phyloP scores from a whole-genome alignment of 208 protist species.

The Trichomonas gallinae region DNA sequence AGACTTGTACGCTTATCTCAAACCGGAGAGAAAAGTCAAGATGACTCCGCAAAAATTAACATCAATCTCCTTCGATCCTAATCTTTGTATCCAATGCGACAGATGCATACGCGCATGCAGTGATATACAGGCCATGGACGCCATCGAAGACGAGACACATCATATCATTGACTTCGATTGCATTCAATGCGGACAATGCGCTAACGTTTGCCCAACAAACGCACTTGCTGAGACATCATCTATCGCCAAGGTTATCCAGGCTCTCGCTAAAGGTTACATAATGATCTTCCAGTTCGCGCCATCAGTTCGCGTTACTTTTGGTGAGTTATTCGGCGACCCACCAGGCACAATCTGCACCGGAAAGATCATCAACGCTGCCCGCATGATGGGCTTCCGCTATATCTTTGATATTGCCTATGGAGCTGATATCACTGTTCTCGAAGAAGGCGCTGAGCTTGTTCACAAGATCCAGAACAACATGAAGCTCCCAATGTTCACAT shows the following conservation, averaged over 20 bases:
- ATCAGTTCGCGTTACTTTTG: constrained; percentile 34
- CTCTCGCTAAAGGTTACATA: constrained; percentile 25
- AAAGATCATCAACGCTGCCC: constrained; percentile 32
- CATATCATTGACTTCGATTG: constrained; percentile 32
- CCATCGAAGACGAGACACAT: neutral
- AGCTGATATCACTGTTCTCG: constrained; percentile 44
- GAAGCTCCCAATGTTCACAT: constrained; percentile 43
- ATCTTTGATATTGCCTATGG: constrained; percentile 45
- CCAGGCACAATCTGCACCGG: constrained; percentile 31
- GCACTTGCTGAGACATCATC: constrained; percentile 33
- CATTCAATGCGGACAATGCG: constrained; percentile 49
- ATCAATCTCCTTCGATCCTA: neutral
- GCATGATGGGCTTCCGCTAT: constrained; percentile 40
- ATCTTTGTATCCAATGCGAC: neutral
- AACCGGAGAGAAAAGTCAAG: constrained; percentile 25
- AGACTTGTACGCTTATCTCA: constrained; percentile 39
- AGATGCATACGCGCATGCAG: neutral
- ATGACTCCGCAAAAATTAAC: constrained; percentile 9
- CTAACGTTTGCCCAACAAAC: constrained; percentile 38
- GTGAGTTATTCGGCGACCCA: constrained; percentile 34
- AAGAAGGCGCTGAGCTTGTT: constrained; percentile 42
- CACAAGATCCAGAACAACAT: constrained; percentile 24
- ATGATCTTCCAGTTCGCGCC: constrained; percentile 39
- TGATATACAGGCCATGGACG: neutral
- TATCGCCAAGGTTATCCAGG: constrained; percentile 21